Evolutionary conservation across 176 grass and related monocot genomes (phyloP).

Genomic region (Raddia distichophylla): DNA sequence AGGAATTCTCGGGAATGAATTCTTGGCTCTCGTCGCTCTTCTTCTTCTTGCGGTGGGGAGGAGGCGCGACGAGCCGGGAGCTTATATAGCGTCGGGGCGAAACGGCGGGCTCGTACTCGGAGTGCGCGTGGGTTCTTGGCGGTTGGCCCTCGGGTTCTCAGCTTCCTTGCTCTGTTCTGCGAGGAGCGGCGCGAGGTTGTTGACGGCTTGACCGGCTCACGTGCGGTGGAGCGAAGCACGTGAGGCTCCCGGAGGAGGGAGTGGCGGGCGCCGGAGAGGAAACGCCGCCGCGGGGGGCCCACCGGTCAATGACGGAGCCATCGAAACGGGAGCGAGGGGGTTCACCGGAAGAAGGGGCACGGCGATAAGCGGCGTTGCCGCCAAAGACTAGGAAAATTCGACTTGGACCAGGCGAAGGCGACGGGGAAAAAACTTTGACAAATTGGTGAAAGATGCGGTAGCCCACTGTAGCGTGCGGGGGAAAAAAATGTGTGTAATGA

Average conservation of each 20-base stretch:
- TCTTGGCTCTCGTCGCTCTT: background rate
- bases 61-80: background rate
- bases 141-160: slow-evolving; percentile 35
- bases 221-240: background rate
- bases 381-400: background rate
- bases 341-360: slow-evolving; percentile 6
- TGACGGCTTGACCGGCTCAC: background rate
- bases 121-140: slow-evolving; percentile 30
- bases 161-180: background rate
- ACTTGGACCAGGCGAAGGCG: background rate
- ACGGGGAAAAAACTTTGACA: background rate
- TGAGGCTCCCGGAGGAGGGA: too few relatives aligned
- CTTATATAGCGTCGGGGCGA: slow-evolving; percentile 33
- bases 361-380: background rate
- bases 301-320: slow-evolving; percentile 38
- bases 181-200: too few relatives aligned
- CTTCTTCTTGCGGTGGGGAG: background rate
- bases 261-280: background rate
- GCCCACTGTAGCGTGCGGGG: background rate
- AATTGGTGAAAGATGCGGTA: background rate
- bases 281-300: background rate
- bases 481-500: too few relatives aligned
- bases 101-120: background rate
- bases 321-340: slow-evolving; percentile 22
- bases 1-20: background rate